phyloP scores from a whole-genome alignment of 202 grass and related monocot species.

The Elaeis oleifera region DNA sequence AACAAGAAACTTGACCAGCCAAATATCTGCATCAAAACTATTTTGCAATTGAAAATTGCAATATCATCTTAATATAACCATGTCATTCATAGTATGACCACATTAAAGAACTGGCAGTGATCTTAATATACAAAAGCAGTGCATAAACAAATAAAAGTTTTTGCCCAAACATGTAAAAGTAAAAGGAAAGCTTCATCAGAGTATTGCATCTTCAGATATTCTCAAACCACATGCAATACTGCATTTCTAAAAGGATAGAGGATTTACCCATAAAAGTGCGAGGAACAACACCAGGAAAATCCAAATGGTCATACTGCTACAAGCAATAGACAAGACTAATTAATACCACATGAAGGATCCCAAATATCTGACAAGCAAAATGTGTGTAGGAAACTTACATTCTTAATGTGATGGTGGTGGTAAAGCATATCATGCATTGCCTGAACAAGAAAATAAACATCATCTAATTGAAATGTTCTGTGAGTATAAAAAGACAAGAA shows the following conservation, averaged over 20 bases:
- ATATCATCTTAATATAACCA: too few relatives aligned
- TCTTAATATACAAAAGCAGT: too few relatives aligned
- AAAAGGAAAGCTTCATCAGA: too few relatives aligned
- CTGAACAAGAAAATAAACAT: conserved; percentile 32
- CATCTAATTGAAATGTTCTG: background rate
- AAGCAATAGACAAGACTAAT: conserved; percentile 17
- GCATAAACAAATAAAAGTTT: too few relatives aligned
- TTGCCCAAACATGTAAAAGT: too few relatives aligned
- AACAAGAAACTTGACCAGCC: too few relatives aligned
- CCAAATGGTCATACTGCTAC: conserved; percentile 89
- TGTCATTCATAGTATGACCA: too few relatives aligned
- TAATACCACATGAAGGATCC: conserved; percentile 3
- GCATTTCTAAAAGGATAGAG: conserved; percentile 9
- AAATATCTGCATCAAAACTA: too few relatives aligned
- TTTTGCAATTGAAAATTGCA: too few relatives aligned
- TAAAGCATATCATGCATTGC: conserved; percentile 98
- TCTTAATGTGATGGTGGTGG: conserved; percentile 55
- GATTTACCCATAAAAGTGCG: conserved; percentile 89
- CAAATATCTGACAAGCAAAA: background rate
- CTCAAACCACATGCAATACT: too few relatives aligned
- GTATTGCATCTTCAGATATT: too few relatives aligned
- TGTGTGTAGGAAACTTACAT: conserved; percentile 38
- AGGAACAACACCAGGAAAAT: conserved; percentile 94
- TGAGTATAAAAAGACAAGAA: background rate
- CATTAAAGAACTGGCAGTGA: too few relatives aligned